Percentiles rank a stretch among this genome's conserved stretches.
Evolutionary conservation across 805 yeast species (phyloP).

Genomic region (Yamadazyma takamatsuzukensis): DNA sequence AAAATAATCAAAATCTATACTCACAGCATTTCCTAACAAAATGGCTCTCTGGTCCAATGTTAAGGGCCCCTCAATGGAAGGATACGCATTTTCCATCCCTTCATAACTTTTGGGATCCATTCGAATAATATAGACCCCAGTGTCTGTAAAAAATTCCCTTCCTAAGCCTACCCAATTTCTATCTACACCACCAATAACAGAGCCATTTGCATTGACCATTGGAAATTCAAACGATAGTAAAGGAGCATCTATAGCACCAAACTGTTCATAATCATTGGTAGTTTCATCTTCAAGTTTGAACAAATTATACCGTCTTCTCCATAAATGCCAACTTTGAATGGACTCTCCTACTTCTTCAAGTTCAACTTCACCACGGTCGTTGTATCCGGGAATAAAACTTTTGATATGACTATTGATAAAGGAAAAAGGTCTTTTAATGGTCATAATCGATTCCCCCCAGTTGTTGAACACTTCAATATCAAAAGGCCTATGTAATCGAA

Average conservation of each 20-base stretch:
- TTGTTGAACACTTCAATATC: conserved; percentile 67
- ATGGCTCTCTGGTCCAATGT: conserved; percentile 82
- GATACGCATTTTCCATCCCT: conserved; percentile 52
- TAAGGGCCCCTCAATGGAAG: conserved; percentile 50
- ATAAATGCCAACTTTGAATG: conserved; percentile 89
- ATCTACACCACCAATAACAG: conserved; percentile 72
- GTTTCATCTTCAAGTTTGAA: conserved; percentile 48
- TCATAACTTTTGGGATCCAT: conserved; percentile 73
- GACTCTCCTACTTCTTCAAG: conserved; percentile 71
- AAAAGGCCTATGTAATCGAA: conserved; percentile 83
- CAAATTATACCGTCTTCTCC: conserved; percentile 86
- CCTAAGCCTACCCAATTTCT: conserved; percentile 95
- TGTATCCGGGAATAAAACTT: conserved; percentile 57
- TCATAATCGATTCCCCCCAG: conserved; percentile 55
- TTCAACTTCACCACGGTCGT: conserved; percentile 29
- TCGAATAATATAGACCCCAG: conserved; percentile 85
- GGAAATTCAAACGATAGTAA: conserved; percentile 86
- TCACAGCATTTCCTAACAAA: conserved; percentile 80
- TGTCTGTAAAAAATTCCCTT: conserved; percentile 88
- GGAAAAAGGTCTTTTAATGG: conserved; percentile 79
- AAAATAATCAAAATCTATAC: conserved; percentile 94
- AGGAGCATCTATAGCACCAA: conserved; percentile 84
- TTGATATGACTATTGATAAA: conserved; percentile 86
- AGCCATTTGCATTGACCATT: conserved; percentile 53
- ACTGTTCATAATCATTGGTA: conserved; percentile 60